Evolutionary conservation across 345 rosid genomes (phyloP), one percentile per base, ranked within the genome.

Genomic region (Melaleuca alternifolia): DNA sequence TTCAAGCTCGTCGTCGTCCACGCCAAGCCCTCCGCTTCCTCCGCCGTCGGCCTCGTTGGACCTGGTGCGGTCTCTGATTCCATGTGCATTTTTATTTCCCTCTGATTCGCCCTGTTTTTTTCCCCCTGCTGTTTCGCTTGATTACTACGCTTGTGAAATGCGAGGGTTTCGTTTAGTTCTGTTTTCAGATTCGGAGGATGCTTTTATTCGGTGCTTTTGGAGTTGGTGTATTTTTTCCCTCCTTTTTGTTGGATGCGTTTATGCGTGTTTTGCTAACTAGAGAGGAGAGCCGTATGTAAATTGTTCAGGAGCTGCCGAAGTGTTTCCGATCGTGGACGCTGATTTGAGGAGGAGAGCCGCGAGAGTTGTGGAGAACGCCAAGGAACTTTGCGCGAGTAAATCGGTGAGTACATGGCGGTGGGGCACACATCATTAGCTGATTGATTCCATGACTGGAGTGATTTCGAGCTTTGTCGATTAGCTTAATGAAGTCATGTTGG

Each of bases 271-370:
- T 5, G 65, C 15, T 51, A 23, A 62, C 20, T 7, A 0, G 83
- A 18, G 71, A 50, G 76, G 85, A 59, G 26, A 75, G 57, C 6
- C 46, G 26, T 2, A 0, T 51, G 54, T 26, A 18, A n/a, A 50
- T 52, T 20, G 44, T 12, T 51, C 88, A 96, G 99, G 96, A 85
- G 94, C 94, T 76, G 96, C 94, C 1, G 99, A 95, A 50, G 92
- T 95, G 82, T 51, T 94, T 48, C 93, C 96, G 8, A 33, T 54
- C 84, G 93, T 96, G 85, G 98, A 96, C 8, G 54, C 92, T 4
- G 98, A 95, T 93, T 90, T 97, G 94, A 94, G 90, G 94, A 94
- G 50, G 89, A 90, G 83, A 0, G 98, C 98, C 84, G 91, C 94
- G 20, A 92, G 88, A 86, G 94, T 96, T 87, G 59, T 93, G 12